Conservation (phyloP, 2,329 filamentous ascomycete species). For the Pyricularia pennisetigena region DNA sequence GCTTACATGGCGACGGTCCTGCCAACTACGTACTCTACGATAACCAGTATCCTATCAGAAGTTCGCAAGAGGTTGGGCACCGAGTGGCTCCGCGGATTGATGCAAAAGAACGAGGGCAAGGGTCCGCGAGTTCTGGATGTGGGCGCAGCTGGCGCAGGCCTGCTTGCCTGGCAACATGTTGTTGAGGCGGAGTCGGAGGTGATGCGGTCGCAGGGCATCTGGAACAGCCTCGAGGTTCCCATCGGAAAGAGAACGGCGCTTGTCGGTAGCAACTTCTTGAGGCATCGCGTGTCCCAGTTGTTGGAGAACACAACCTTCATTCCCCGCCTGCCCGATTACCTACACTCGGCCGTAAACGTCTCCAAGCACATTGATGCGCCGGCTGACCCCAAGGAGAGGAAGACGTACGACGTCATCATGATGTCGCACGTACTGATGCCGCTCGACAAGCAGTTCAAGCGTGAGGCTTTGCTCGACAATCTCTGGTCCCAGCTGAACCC, state of each 20-base stretch:
- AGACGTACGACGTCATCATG: conserved; percentile 83
- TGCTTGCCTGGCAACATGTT: conserved; percentile 70
- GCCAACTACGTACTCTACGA: conserved; percentile 60
- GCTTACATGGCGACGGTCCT: conserved; percentile 60
- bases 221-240: conserved; percentile 29
- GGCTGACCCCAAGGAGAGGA: conserved; percentile 47
- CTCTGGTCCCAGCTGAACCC: conserved; percentile 81
- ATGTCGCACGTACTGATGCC: conserved; percentile 76
- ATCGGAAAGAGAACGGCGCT: conserved; percentile 70
- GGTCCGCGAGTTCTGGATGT: conserved; percentile 62
- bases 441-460: conserved; percentile 63
- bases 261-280: conserved; percentile 63
- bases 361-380: conserved; percentile 50
- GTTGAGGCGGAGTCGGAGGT: conserved; percentile 72
- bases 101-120: conserved; percentile 44
- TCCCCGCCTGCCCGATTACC: conserved; percentile 80
- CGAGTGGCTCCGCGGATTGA: conserved; percentile 57
- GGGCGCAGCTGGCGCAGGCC: conserved; percentile 62
- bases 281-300: conserved; percentile 64
- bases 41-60: conserved; percentile 60
- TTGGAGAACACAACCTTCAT: conserved; percentile 87
- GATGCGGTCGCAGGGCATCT: conserved; percentile 40
- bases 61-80: conserved; percentile 62
- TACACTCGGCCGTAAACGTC: conserved; percentile 52
- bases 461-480: conserved; percentile 74